These are phyloP conservation scores for Mycena sp. DNA, from an alignment of 1,284 basidiomycete genomes.

Conservation along the genomic window DNA sequence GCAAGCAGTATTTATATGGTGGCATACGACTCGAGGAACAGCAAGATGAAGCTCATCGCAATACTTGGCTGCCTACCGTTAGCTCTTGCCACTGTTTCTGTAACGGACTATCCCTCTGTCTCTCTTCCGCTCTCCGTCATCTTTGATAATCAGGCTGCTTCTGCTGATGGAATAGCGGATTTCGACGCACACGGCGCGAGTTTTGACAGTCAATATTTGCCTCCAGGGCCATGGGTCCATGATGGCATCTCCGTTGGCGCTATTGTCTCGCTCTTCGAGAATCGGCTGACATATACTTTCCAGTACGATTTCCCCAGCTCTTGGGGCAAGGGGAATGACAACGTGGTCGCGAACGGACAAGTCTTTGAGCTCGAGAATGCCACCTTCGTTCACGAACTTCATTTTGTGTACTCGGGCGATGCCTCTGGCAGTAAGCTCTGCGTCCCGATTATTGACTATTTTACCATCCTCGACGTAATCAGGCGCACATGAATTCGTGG, in stretches of 20 bases:
- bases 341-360: slow-evolving; percentile 51
- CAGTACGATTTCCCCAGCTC: slow-evolving; percentile 50
- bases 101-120: slow-evolving; percentile 36
- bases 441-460: not conserved
- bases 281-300: not conserved
- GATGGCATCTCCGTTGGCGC: slow-evolving; percentile 49
- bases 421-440: slow-evolving; percentile 36
- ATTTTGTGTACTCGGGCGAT: slow-evolving; percentile 53
- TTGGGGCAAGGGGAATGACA: slow-evolving; percentile 46
- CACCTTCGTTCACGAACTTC: slow-evolving; percentile 50
- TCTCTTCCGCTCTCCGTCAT: slow-evolving; percentile 38
- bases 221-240: slow-evolving; percentile 44
- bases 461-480: not conserved
- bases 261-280: not conserved
- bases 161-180: slow-evolving; percentile 47
- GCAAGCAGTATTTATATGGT: too few relatives aligned
- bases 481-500: slow-evolving; percentile 39
- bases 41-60: not conserved
- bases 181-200: slow-evolving; percentile 49
- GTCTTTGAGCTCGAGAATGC: slow-evolving; percentile 41
- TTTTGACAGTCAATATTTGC: slow-evolving; percentile 48
- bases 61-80: not conserved
- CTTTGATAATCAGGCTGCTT: slow-evolving; percentile 55
- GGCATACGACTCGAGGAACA: not conserved
- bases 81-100: not conserved